phyloP scores from a whole-genome alignment of 805 yeast species.

The Barnettozyma wickerhamii region DNA sequence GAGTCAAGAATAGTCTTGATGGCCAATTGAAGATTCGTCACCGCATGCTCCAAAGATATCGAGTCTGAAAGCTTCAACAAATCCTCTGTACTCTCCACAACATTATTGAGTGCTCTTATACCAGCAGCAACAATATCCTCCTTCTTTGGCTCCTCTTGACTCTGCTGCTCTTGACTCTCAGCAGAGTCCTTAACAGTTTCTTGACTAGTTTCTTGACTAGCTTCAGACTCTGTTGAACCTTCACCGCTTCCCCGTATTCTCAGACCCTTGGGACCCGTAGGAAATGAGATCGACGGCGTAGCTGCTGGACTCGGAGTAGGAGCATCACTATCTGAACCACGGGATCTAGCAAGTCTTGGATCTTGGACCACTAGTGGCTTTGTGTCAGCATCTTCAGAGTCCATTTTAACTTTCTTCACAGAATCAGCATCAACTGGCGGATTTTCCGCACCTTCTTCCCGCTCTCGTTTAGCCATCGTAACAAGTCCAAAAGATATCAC shows the following conservation, averaged over 20 bases:
- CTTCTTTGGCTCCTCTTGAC: not conserved
- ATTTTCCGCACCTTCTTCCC: too few relatives aligned
- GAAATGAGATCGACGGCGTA: constrained; percentile 3
- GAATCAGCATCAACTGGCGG: not conserved
- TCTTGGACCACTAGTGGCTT: not conserved
- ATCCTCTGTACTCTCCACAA: constrained; percentile 1
- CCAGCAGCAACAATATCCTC: not conserved
- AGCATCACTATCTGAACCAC: not conserved
- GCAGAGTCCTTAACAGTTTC: too few relatives aligned
- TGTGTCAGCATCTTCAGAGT: not conserved
- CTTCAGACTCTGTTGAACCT: too few relatives aligned
- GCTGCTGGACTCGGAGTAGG: not conserved
- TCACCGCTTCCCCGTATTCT: too few relatives aligned
- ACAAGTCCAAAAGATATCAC: too few relatives aligned
- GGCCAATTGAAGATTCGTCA: constrained; percentile 47
- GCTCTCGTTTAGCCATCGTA: too few relatives aligned
- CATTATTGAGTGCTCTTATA: not conserved
- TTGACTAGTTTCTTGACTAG: too few relatives aligned
- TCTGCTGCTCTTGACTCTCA: too few relatives aligned
- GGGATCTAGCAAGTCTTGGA: not conserved
- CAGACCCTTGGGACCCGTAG: not conserved
- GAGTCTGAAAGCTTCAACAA: constrained; percentile 21
- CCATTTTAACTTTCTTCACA: not conserved
- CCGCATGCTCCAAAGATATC: constrained; percentile 45
- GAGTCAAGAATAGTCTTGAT: constrained; percentile 45